Base-by-base conservation (phyloP, 495 filamentous ascomycete species). In the Polyplosphaeria fusca region DNA sequence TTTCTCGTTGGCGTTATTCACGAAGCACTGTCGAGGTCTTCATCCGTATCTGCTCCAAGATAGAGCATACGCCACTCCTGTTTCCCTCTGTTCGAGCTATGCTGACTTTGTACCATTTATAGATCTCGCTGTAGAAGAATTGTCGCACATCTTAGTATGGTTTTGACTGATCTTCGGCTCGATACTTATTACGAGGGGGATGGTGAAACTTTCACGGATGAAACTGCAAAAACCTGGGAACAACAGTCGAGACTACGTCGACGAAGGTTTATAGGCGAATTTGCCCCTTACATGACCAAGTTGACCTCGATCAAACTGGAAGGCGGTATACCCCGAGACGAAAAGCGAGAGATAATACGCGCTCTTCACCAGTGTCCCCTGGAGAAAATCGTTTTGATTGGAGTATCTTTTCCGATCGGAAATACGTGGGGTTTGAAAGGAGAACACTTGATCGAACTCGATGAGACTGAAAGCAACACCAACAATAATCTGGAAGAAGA, bases 281-380 rank as follows among this genome's bases (percentile, higher is more conserved):
- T 71, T 40, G 67, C 67, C 5, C 30, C 63, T 5, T 60, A 56
- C 19, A 67, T 71, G 67, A 61, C 13, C 1, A 65, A 66, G n/a
- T 37, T 71, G 3, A 47, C 64, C 27, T 56, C 55, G 25, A 64
- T 71, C 48, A 71, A 71, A 49, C 58, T 71, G 13, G 69, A 71
- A 60, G 69, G 69, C n/a, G 65, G 65, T 11, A 58, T 71, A 16
- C 67, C 69, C 4, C 63, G 69, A 3, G 69, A 71, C 47, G 69
- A 71, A 47, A 61, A 64, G 40, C 60, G 69, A 25, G 69, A 71
- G 62, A 63, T 58, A 11, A 24, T 71, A n/a, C 65, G 69, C 5
- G 69, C 69, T 11, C 38, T 71, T 9, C 65, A 64, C 32, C 40
- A 49, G 1, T 71, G 60, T 48, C 61, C 58, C 3, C 53, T 71